Percentiles rank a stretch among this genome's conserved stretches.
phyloP scores from a whole-genome alignment of 108 stramenopile species.

The Cyclotella cryptica region DNA sequence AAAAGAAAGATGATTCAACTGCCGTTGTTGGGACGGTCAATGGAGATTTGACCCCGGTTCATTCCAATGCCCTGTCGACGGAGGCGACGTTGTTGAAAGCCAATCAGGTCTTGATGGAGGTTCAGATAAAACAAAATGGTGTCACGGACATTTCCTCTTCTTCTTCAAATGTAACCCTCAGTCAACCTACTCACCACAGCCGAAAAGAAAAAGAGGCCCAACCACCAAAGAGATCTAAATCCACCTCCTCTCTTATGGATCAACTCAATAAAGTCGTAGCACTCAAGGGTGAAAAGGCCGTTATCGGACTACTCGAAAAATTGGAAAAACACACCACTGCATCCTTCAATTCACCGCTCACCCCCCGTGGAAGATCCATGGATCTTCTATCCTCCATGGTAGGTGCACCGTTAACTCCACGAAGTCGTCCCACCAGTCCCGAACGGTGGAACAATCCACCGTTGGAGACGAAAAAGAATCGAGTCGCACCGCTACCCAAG shows the following conservation, averaged over 20 bases:
- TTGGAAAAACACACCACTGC: not conserved
- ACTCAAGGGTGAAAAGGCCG: constrained; percentile 25
- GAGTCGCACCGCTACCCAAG: not conserved
- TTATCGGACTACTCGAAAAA: constrained; percentile 4
- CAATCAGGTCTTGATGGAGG: constrained; percentile 3
- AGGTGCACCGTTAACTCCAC: constrained; percentile 34
- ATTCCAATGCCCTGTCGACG: constrained; percentile 13
- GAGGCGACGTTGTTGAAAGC: not conserved
- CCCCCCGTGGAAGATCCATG: constrained; percentile 4
- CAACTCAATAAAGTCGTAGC: constrained; percentile 11
- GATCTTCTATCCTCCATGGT: constrained; percentile 30
- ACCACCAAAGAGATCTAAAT: not conserved
- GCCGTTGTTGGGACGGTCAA: not conserved
- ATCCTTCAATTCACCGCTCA: not conserved
- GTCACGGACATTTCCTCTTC: not conserved
- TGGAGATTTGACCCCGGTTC: constrained; percentile 27
- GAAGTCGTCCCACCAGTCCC: constrained; percentile 40
- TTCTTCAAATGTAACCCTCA: not conserved
- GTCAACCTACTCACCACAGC: not conserved
- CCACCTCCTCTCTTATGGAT: not conserved
- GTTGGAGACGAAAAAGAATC: not conserved
- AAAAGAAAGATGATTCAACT: not conserved
- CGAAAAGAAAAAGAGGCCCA: not conserved
- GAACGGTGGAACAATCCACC: constrained; percentile 20
- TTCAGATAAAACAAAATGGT: not conserved